Base-by-base conservation (phyloP, 306 rosid genomes). In the Fragaria nilgerrensis region DNA sequence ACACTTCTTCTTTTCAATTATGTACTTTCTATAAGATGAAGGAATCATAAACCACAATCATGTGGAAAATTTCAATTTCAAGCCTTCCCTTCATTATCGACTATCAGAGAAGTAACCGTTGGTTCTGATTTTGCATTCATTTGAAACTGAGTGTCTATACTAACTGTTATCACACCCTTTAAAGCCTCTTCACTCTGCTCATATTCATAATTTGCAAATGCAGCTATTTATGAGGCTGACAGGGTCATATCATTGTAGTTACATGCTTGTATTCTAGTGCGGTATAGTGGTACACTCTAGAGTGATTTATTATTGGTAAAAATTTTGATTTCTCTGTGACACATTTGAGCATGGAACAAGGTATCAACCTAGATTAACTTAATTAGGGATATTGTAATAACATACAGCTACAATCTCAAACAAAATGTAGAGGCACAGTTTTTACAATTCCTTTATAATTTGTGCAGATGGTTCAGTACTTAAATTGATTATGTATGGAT, bases 1-100 rank as follows among this genome's bases (percentile, higher is more conserved):
- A 53, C 75, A 80, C 56, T 71, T 64, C 10, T 37, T 77, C 68
- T 5, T 44, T 72, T 34, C 47, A 53, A 53, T 53, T 53, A 20
- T 27, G 20, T 66, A 32, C 34, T 66, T 37, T 9, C 47, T 43
- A 43, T 43, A 39, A 1, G 1, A 5, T 39, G 1, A 39, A 39
- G 44, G 9, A 32, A 32, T 32, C 34, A 2, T 32, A 32, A 32
- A 32, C 3, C 34, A 32, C 34, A 32, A 32, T 32, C 34, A 32
- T 32, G 19, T 61, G 34, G 19, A 6, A 25, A 61, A 0, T 61
- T 29, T 61, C 67, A 61, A 13, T 25, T 61, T 61, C 67, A 61
- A 12, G 16, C 7, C 11, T 23, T 58, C 34, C 64, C 13, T 58
- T 41, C 34, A 23, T 23, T 32, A 2, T 32, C 4, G 34, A 32